Evolutionary conservation across 2,329 filamentous ascomycete species (phyloP).

Genomic region (Ascocoryne sarcoides): DNA sequence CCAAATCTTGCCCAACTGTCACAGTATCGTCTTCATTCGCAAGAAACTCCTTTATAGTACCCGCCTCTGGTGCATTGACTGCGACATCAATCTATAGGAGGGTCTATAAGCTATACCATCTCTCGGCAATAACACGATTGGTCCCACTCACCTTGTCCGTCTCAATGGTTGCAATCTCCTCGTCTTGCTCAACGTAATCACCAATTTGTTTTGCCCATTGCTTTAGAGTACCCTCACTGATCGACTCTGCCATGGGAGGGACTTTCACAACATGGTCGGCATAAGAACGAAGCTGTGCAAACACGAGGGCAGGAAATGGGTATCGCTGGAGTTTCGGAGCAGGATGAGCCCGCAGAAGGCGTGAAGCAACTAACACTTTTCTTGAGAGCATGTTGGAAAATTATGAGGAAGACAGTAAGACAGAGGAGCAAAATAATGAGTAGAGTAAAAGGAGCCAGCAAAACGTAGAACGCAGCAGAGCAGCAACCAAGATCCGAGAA

Average conservation of each 20-base stretch:
- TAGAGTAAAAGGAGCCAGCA: too few relatives aligned
- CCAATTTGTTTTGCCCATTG: conserved; percentile 89
- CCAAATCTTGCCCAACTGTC: conserved; percentile 82
- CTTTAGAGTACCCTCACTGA: conserved; percentile 93
- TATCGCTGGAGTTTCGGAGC: conserved; percentile 28
- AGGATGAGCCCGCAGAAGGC: conserved; percentile 24
- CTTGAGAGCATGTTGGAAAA: conserved; percentile 27
- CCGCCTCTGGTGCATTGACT: conserved; percentile 86
- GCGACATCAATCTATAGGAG: conserved; percentile 76
- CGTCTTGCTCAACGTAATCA: conserved; percentile 89
- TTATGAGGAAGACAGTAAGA: too few relatives aligned
- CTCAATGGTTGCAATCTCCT: conserved; percentile 97
- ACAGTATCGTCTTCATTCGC: conserved; percentile 94
- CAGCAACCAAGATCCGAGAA: too few relatives aligned
- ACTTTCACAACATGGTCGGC: conserved; percentile 88
- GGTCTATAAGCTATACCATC: conserved; percentile 7
- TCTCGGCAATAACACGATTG: neutral
- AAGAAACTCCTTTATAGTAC: conserved; percentile 84
- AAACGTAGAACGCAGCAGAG: too few relatives aligned
- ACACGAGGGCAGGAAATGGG: conserved; percentile 34
- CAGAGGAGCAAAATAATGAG: too few relatives aligned
- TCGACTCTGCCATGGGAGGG: conserved; percentile 96
- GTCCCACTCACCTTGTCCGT: conserved; percentile 74
- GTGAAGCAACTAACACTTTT: conserved; percentile 26
- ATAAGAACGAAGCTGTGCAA: conserved; percentile 50